Evolutionary conservation across 768 basidiomycete genomes (phyloP), one percentile per base, ranked within the genome.

Genomic region (Hypholoma sublateritium): DNA sequence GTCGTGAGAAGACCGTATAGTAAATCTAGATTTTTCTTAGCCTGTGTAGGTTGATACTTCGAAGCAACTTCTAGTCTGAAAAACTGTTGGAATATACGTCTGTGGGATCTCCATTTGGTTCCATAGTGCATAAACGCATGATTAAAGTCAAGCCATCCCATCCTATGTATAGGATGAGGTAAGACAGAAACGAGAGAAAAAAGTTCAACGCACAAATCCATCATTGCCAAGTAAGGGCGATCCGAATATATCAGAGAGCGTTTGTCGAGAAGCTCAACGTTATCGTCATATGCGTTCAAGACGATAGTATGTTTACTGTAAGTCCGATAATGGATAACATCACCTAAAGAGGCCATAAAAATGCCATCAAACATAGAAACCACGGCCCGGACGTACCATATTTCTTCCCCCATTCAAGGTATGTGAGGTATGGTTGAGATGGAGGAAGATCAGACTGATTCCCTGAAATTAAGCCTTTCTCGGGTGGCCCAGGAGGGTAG

Each of bases 131-230:
- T 69, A 5, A 74, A 32, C 0, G 48, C 69, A 7, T 66, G 17
- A 56, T 64, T 69, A 49, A 69, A 70, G 17, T 69, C 62, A 11
- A 19, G 19, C 71, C 67, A 75, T 8, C 69, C 72, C 66, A 70
- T 70, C 12, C 74, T 76, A 2, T 8, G 51, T 13, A 5, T 11
- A n/a, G 16, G 17, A 46, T 13, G 24, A 44, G 22, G 25, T 22
- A 34, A 42, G 16, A 25, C 4, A 16, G 17, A 34, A 49, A 4
- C 7, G n/a, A 45, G 13, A n/a, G 16, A 46, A 36, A 17, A n/a
- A 8, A 17, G 25, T 24, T 7, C 4, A 37, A 50, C 65, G 28
- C 60, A 67, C 65, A 69, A 44, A 24, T 67, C 62, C 19, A 55
- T 49, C 63, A 69, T 66, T 14, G 59, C 46, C 1, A 64, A 35